A percentile compares a stretch with the other conserved stretches of the same genome.
Conservation (phyloP, 192 early-diverging fungal species). For the Coemansia sp. region DNA sequence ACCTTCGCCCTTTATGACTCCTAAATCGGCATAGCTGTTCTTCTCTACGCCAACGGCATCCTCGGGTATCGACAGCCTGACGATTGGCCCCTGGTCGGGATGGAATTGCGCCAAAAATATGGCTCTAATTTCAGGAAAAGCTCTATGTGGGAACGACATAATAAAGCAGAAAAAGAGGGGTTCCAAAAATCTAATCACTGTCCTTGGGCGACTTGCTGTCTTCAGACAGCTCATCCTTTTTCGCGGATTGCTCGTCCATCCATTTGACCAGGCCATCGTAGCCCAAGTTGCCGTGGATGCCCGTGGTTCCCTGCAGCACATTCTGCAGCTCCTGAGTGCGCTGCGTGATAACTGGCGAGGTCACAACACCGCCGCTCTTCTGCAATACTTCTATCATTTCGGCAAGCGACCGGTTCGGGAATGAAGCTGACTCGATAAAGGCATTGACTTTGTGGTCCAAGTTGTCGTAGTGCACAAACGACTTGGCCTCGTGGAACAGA, state of each 20-base stretch:
- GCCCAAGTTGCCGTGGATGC: constrained; percentile 57
- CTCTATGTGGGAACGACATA: constrained; percentile 12
- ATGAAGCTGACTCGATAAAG: constrained; percentile 10
- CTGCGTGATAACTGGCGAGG: constrained; percentile 12
- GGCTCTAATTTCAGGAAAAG: constrained; percentile 41
- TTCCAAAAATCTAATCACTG: no score
- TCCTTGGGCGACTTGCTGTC: no score
- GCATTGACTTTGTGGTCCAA: constrained; percentile 25
- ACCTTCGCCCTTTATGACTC: no score
- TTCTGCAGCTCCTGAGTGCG: constrained; percentile 38
- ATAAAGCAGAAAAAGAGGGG: not conserved
- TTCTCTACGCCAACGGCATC: constrained; percentile 37
- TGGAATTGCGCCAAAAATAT: constrained; percentile 48
- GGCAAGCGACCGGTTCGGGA: constrained; percentile 27
- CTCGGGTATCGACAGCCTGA: constrained; percentile 39
- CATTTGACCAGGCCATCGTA: constrained; percentile 63
- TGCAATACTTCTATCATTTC: constrained; percentile 36
- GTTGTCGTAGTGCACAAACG: constrained; percentile 42
- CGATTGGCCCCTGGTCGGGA: constrained; percentile 42
- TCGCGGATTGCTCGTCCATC: constrained; percentile 28
- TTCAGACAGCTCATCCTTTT: no score
- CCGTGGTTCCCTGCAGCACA: constrained; percentile 39
- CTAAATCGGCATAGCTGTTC: constrained; percentile 5
- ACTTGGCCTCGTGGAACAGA: constrained; percentile 42
- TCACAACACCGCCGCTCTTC: constrained; percentile 19